Evolutionary conservation across 768 basidiomycete species (phyloP).

Genomic region (Lentinula sp.): DNA sequence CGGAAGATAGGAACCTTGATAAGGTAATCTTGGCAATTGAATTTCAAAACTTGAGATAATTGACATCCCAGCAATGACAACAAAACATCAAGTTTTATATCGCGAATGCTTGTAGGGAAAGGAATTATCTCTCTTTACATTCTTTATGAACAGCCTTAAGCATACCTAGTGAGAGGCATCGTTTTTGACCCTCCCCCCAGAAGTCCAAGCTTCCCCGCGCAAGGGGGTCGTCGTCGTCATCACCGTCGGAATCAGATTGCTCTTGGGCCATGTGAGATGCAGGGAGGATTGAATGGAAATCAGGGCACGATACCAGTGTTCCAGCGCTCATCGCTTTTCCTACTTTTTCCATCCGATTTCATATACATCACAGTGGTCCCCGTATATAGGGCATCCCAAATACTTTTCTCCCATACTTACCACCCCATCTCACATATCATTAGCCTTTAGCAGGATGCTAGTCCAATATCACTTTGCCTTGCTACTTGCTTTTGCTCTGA

Average conservation of each 20-base stretch:
- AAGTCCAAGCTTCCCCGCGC: too few species aligned
- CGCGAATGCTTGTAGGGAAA: too few species aligned
- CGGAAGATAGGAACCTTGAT: not conserved
- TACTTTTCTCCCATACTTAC: not conserved
- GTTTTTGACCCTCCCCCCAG: too few species aligned
- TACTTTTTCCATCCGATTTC: not conserved
- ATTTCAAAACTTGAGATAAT: not conserved
- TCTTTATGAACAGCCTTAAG: too few species aligned
- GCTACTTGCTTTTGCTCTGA: constrained; percentile 25
- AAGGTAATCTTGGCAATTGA: not conserved
- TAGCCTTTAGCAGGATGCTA: constrained; percentile 18
- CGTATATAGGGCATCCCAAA: not conserved
- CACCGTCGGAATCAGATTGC: not conserved
- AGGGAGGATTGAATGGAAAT: not conserved
- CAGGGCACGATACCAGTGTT: not conserved
- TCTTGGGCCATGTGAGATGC: not conserved
- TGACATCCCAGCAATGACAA: not conserved
- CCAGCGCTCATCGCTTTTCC: not conserved
- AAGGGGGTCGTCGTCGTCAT: not conserved
- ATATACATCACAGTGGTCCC: not conserved
- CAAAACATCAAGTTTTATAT: too few species aligned
- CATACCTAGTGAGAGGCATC: too few species aligned
- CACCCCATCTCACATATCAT: not conserved
- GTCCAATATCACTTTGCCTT: constrained; percentile 26
- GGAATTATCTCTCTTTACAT: too few species aligned